Base-by-base conservation (phyloP, 129 eudicot species). In the Erigeron canadensis region DNA sequence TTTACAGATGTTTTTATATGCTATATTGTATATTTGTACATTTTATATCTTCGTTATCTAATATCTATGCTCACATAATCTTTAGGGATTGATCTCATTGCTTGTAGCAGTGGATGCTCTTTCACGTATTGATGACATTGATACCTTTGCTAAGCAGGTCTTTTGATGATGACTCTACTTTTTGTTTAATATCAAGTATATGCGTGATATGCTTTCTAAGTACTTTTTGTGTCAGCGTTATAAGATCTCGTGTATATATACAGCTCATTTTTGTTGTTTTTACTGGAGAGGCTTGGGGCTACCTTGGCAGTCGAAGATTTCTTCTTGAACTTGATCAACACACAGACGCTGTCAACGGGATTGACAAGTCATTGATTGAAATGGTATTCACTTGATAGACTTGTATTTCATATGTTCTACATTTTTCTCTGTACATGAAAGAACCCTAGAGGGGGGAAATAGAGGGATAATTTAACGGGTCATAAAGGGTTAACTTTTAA, bases 211-310 rank as follows among this genome's bases (percentile, higher is more conserved):
- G 2, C 60, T 18, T 28, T 28, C 10, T 21, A 53, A 18, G 68
- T 17, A 17, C 45, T 34, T 40, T 60, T 60, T 74, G 1, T 7
- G 22, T 10, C 12, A 21, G 17, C 39, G 10, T 13, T 47, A 62
- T 40, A 23, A 39, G 9, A 21, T 22, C 2, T 39, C 10, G 19
- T 69, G 4, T 12, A 51, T 45, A 21, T 21, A 41, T 75, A 45
- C 94, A 92, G 99, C 89, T 95, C 55, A 88, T 88, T 43, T 95
- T 90, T 80, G 79, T 84, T 74, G 84, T 86, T 77, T 82, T 95
- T 53, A 95, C 99, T 64, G 99, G 99, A 38, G 99, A 95, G 78
- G 85, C 97, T 22, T 95, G 99, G 99, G 99, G 99, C 21, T 95
- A 86, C 75, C 96, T 95, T 69, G 99, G 99, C 64, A 95, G 99